A percentile compares a stretch with the other conserved stretches of the same genome.
Evolutionary conservation across 805 yeast species (phyloP).

Genomic region (Sungouiozyma ichnusensis): DNA sequence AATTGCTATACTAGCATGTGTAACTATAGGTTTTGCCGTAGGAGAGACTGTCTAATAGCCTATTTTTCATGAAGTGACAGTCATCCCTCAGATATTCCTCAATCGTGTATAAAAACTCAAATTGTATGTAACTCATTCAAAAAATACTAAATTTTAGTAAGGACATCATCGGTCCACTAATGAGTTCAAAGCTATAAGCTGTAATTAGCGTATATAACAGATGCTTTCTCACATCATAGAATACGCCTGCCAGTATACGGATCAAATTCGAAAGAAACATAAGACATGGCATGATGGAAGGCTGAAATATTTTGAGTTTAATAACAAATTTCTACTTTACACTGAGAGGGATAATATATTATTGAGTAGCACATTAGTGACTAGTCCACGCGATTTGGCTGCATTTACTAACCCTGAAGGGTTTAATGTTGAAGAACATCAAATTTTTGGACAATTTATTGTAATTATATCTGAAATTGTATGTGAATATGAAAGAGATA

Average conservation of each 20-base stretch:
- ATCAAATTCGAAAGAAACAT: constrained; percentile 25
- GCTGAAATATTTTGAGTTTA: constrained; percentile 14
- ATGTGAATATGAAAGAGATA: constrained; percentile 13
- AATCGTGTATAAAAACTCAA: no score
- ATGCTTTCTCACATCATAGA: constrained; percentile 19
- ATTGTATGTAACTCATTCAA: no score
- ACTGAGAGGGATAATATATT: constrained; percentile 16
- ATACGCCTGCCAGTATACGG: constrained; percentile 25
- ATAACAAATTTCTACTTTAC: constrained; percentile 17
- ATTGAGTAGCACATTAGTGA: constrained; percentile 18
- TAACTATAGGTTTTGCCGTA: constrained; percentile 38
- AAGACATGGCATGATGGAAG: constrained; percentile 29
- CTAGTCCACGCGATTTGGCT: constrained; percentile 16
- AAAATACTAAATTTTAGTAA: no score
- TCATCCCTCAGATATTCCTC: neutral
- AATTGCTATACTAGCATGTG: constrained; percentile 29
- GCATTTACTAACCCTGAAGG: constrained; percentile 13
- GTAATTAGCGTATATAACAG: neutral
- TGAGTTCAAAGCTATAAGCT: no score
- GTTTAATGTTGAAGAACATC: constrained; percentile 20
- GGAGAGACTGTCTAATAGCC: constrained; percentile 17
- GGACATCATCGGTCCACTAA: no score
- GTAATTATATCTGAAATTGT: constrained; percentile 15
- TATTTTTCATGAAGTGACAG: neutral
- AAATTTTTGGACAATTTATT: constrained; percentile 18